These are phyloP conservation scores for Kluyveromyces siamensis DNA, from an alignment of 805 yeast genomes.

Conservation along the genomic window DNA sequence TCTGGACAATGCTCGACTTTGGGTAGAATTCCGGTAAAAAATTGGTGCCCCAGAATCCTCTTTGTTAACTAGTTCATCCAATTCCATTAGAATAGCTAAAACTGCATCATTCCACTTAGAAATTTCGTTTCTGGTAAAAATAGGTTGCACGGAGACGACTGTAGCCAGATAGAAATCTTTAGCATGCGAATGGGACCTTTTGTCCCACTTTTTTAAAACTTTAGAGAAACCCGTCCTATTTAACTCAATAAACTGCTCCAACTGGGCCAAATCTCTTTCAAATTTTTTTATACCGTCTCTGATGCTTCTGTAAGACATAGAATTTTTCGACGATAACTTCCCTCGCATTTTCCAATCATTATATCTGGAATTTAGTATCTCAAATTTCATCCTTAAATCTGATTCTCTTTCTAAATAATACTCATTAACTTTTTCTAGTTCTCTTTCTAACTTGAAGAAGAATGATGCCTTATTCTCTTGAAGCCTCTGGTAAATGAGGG, in stretches of 20 bases:
- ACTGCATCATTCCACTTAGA: conserved; percentile 70
- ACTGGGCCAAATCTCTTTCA: conserved; percentile 75
- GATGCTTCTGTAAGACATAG: conserved; percentile 71
- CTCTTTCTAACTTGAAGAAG: conserved; percentile 83
- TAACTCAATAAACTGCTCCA: conserved; percentile 89
- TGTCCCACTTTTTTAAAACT: conserved; percentile 96
- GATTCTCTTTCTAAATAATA: conserved; percentile 88
- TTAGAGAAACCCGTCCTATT: conserved; percentile 95
- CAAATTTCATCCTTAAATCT: conserved; percentile 70
- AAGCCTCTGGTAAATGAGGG: conserved; percentile 40
- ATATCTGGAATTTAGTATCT: conserved; percentile 67
- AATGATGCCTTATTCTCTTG: conserved; percentile 88
- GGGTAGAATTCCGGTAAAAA: conserved; percentile 2
- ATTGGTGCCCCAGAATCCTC: conserved; percentile 3
- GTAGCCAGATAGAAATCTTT: conserved; percentile 86
- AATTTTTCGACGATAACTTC: conserved; percentile 44
- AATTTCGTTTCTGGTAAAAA: conserved; percentile 82
- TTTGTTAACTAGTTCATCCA: conserved; percentile 21
- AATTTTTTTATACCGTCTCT: conserved; percentile 86
- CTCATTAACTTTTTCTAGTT: conserved; percentile 88
- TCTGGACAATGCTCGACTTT: background rate
- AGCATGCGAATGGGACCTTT: conserved; percentile 87
- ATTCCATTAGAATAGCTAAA: conserved; percentile 18
- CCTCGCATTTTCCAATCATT: conserved; percentile 38
- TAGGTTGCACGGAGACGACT: conserved; percentile 94